Evolutionary conservation across 495 filamentous ascomycete species (phyloP).

Genomic region (Hypoxylon subgilvum): DNA sequence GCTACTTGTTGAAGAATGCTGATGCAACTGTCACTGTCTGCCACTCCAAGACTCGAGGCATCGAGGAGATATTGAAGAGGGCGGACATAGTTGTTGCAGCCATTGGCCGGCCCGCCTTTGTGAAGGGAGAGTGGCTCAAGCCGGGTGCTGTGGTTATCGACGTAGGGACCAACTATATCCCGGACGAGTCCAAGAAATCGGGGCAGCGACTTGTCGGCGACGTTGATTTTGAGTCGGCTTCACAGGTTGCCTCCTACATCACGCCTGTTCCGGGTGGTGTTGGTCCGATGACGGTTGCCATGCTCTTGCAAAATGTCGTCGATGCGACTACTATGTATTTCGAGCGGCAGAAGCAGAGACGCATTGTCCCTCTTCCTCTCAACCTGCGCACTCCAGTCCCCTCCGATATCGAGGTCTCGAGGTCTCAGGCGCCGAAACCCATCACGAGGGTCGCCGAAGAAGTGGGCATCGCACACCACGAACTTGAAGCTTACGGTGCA

Average conservation of each 20-base stretch:
- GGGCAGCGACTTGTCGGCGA: constrained; percentile 94
- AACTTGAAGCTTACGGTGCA: constrained; percentile 92
- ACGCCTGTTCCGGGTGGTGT: constrained; percentile 97
- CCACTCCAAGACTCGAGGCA: constrained; percentile 81
- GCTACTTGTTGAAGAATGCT: constrained; percentile 91
- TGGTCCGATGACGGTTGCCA: constrained; percentile 97
- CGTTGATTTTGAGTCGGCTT: constrained; percentile 87
- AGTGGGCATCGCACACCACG: constrained; percentile 80
- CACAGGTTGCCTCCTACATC: constrained; percentile 88
- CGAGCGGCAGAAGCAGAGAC: constrained; percentile 76
- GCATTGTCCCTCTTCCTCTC: constrained; percentile 78
- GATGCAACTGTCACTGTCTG: constrained; percentile 96
- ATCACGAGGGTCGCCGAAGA: constrained; percentile 84
- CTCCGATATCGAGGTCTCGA: constrained; percentile 90
- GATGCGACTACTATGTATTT: constrained; percentile 80
- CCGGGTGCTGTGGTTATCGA: constrained; percentile 93
- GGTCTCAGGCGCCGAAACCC: constrained; percentile 86
- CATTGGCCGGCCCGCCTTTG: constrained; percentile 83
- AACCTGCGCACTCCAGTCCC: constrained; percentile 78
- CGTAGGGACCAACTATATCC: constrained; percentile 95
- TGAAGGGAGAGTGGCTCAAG: constrained; percentile 96
- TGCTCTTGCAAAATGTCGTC: constrained; percentile 94
- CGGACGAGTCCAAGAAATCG: constrained; percentile 92
- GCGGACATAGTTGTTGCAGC: constrained; percentile 92
- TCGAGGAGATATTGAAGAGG: constrained; percentile 74